Evolutionary conservation across 2,329 filamentous ascomycete genomes (phyloP), one percentile per base, ranked within the genome.

Genomic region (Penicillium sp.): DNA sequence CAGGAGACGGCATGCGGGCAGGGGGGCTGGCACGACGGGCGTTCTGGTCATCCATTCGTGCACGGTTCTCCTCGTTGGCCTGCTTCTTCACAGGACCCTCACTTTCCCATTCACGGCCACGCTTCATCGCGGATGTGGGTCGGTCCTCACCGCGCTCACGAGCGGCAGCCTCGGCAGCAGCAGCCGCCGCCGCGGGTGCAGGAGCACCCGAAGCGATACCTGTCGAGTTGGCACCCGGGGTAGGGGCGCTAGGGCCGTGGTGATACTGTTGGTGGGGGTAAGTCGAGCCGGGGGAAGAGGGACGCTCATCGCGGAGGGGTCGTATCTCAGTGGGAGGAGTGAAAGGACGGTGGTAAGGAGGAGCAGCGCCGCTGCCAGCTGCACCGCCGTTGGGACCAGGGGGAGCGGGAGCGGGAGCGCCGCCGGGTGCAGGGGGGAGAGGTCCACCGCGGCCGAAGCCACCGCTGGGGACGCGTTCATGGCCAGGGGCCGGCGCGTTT

Each of bases 31-130:
- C 85, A 39, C 91, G 86, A 53, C 91, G 89, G 66, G 88, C 86
- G 54, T 86, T 85, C 67, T 90, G 82, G 64, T 96, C 91, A 35
- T 96, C 91, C 60, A 96, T 79, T 48, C 90, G 88, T 52, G 89
- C 89, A 39, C 92, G 86, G 58, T 82, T 90, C 70, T 96, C 92
- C 5, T 97, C 92, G 35, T 86, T 95, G 9, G 89, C 87, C 55
- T 89, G 85, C 76, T 96, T 96, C 77, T 96, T 95, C 40, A 80
- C 63, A 6, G 74, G 73, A 11, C 70, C 75, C 31, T 95, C 90
- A 31, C 92, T 88, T 61, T 97, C 94, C 92, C 94, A 96, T 66
- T 97, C 94, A 44, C 92, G 86, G 69, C 86, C 81, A 51, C 94
- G 84, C 80, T 99, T 99, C 51, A 89, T 79, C 2, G 79, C 88